Evolutionary conservation across 2,329 filamentous ascomycete genomes (phyloP).

Genomic region (Trichoderma sp.): DNA sequence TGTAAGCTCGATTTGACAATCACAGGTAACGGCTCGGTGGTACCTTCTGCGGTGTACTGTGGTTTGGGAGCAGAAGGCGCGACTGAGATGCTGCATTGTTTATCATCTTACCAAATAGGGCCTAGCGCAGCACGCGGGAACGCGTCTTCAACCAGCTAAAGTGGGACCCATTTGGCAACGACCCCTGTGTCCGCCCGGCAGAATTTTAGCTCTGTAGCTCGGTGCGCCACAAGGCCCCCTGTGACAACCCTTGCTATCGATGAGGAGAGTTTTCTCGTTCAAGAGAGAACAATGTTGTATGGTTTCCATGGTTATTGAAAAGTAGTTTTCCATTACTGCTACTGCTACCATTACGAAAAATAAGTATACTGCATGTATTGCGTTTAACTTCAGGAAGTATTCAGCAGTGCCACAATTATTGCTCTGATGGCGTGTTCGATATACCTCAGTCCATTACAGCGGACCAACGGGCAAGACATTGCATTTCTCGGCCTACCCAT

Average conservation of each 20-base stretch:
- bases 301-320: not conserved
- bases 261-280: not conserved
- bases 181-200: slow-evolving; percentile 6
- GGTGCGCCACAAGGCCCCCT: not conserved
- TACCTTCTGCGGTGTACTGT: not conserved
- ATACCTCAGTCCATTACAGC: slow-evolving; percentile 10
- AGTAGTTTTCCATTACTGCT: not conserved
- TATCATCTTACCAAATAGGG: slow-evolving; percentile 32
- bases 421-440: not conserved
- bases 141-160: slow-evolving; percentile 28
- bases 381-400: not conserved
- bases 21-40: not conserved
- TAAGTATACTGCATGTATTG: not conserved
- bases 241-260: not conserved
- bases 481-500: slow-evolving; percentile 22
- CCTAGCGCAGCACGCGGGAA: slow-evolving; percentile 33
- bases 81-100: slow-evolving; percentile 36
- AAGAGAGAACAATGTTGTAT: not conserved
- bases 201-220: not conserved
- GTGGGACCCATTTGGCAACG: slow-evolving; percentile 6
- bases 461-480: slow-evolving; percentile 22
- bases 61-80: slow-evolving; percentile 11
- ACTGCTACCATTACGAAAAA: not conserved
- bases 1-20: slow-evolving; percentile 6
- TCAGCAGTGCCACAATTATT: not conserved